phyloP scores from a whole-genome alignment of 192 early-diverging fungal species.

The Pilaira anomala region DNA sequence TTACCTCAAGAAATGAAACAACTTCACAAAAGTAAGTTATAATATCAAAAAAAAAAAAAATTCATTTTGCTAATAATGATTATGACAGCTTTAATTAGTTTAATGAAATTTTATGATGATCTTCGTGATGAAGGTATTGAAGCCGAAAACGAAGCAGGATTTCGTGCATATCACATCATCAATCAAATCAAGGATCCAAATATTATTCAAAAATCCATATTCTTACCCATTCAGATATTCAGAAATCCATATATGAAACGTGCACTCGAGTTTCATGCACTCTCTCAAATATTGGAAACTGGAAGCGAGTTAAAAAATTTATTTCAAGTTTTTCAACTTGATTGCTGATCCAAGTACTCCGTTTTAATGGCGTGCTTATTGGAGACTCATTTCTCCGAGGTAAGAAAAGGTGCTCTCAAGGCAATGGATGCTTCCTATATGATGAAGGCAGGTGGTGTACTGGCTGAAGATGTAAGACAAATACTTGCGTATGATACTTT shows the following conservation, averaged over 20 bases:
- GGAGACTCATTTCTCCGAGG: slow-evolving; percentile 68
- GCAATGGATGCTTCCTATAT: slow-evolving; percentile 69
- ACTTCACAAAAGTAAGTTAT: slow-evolving; percentile 74
- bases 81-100: slow-evolving; percentile 62
- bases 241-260: slow-evolving; percentile 61
- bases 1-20: slow-evolving; percentile 88
- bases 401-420: slow-evolving; percentile 71
- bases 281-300: slow-evolving; percentile 43
- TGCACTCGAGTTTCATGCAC: slow-evolving; percentile 64
- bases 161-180: slow-evolving; percentile 84
- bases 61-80: neutral
- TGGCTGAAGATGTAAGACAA: slow-evolving; percentile 22
- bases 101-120: slow-evolving; percentile 88
- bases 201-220: slow-evolving; percentile 59
- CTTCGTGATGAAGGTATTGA: slow-evolving; percentile 45
- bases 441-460: slow-evolving; percentile 21
- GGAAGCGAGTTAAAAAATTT: slow-evolving; percentile 59
- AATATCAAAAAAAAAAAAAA: neutral
- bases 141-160: slow-evolving; percentile 83
- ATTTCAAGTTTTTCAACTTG: slow-evolving; percentile 70
- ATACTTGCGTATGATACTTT: slow-evolving; percentile 38
- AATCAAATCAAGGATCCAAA: slow-evolving; percentile 71
- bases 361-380: slow-evolving; percentile 76
- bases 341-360: slow-evolving; percentile 56
- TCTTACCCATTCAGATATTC: slow-evolving; percentile 57